phyloP scores from a whole-genome alignment of 2,329 filamentous ascomycete genomes.

The Colletotrichum magnum region DNA sequence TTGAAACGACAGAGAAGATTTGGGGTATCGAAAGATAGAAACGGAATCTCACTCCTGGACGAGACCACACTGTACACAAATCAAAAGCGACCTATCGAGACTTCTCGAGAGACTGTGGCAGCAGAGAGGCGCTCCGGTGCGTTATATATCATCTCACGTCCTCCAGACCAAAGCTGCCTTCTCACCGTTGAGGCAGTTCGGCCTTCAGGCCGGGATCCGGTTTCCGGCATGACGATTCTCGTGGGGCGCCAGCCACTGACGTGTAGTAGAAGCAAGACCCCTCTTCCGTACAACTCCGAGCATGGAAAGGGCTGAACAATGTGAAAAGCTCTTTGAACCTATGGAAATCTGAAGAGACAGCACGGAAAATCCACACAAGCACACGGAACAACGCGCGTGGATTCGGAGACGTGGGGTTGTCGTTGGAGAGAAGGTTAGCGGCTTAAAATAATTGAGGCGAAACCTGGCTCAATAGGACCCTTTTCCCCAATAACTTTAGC shows the following conservation, averaged over 20 bases:
- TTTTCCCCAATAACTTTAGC: background rate
- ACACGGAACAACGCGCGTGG: background rate
- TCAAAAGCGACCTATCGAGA: background rate
- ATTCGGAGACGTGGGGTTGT: slow-evolving; percentile 24
- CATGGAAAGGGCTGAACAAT: no score
- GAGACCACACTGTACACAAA: no score
- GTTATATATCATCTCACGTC: background rate
- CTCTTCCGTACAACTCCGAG: background rate
- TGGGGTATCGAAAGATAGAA: background rate
- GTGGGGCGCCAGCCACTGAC: slow-evolving; percentile 28
- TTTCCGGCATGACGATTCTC: slow-evolving; percentile 21
- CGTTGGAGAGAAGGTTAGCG: slow-evolving; percentile 12
- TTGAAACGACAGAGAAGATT: no score
- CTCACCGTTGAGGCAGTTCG: slow-evolving; percentile 1
- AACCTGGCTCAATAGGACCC: slow-evolving; percentile 5
- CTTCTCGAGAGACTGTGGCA: background rate
- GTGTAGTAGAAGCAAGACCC: slow-evolving; percentile 2
- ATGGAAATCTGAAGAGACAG: no score
- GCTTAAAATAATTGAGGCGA: slow-evolving; percentile 2
- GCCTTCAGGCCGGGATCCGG: slow-evolving; percentile 11
- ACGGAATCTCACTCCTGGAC: no score
- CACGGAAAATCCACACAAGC: no score
- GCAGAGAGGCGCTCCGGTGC: background rate
- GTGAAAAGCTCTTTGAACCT: no score
- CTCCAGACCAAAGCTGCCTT: background rate